A percentile compares a stretch with the other conserved stretches of the same genome.
Conservation (phyloP, 2,329 filamentous ascomycete genomes). For the Sporothrix brunneoviolacea region DNA sequence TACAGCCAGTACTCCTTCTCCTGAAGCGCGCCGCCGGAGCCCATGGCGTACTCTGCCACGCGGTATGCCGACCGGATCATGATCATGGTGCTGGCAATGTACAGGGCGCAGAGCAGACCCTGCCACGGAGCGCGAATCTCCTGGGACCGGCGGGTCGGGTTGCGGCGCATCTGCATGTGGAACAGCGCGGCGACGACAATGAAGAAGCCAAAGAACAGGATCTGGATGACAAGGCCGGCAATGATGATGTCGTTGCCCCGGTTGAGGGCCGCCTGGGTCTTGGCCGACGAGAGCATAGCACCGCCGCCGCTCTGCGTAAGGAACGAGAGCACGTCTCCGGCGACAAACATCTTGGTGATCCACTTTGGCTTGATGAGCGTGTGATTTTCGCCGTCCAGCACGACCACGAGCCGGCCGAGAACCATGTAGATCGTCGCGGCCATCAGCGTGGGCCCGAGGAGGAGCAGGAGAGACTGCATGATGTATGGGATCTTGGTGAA, state of each 20-base stretch:
- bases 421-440: conserved; percentile 47
- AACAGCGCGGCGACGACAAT: conserved; percentile 5
- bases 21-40: conserved; percentile 24
- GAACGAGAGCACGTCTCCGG: too few relatives aligned
- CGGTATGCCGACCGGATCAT: conserved; percentile 32
- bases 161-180: conserved; percentile 3
- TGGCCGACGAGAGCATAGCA: conserved; percentile 26
- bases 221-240: conserved; percentile 40
- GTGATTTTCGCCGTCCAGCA: conserved; percentile 28
- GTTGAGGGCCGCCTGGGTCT: conserved; percentile 16
- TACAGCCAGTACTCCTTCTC: conserved; percentile 26
- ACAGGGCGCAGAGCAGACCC: conserved; percentile 17
- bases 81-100: conserved; percentile 25
- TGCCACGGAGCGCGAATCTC: not conserved
- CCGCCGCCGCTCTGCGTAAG: conserved; percentile 30
- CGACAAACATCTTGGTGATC: too few relatives aligned
- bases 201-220: conserved; percentile 40
- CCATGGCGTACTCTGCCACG: conserved; percentile 32
- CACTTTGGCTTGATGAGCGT: too few relatives aligned
- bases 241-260: conserved; percentile 41
- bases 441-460: conserved; percentile 42
- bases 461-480: conserved; percentile 36
- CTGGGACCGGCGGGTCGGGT: not conserved
- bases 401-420: conserved; percentile 37
- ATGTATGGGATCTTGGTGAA: conserved; percentile 32